Base-by-base conservation (phyloP, 768 basidiomycete genomes). In the Suillus weaverae region DNA sequence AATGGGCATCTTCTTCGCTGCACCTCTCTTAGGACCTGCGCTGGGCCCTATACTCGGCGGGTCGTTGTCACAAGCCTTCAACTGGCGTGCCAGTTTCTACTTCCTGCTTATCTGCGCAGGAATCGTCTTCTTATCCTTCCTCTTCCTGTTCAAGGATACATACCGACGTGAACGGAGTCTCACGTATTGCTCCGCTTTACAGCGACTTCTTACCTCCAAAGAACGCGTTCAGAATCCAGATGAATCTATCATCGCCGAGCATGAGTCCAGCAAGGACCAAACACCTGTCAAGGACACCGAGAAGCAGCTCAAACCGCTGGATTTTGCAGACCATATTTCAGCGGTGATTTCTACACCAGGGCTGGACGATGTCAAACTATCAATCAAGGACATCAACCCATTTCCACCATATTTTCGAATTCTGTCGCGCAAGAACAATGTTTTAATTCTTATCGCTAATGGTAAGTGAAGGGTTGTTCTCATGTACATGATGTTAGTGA, bases 51-150 rank as follows among this genome's bases (percentile, higher is more conserved):
- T 93, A n/a, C 68, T 92, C 50, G 92, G 92, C 2, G 91, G 91
- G 0, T 82, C 77, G 4, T 76, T 93, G 4, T 88, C 91, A 0
- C 80, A 87, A 62, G 83, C 79, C 0, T 88, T 89, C 73, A 82
- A 80, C 61, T 97, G 95, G 94, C 84, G 91, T 36, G 86, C 89
- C 6, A 85, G 87, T 1, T 94, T 96, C 74, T 96, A 92, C 84
- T 93, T 95, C 74, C 83, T 95, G 32, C 79, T 84, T 1, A 87
- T 88, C 36, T 81, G 89, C 61, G 84, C 84, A 11, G 86, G 86
- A 1, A 30, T 81, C 39, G 83, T 83, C 57, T 79, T 85, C 61
- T 51, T 86, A 44, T 76, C 81, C 22, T 92, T 93, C 74, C 62
- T 89, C 38, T 73, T 89, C 26, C 78, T 89, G 71, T 92, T 95